phyloP scores from a whole-genome alignment of 2,329 filamentous ascomycete species.

The Zopfia rhizophila region DNA sequence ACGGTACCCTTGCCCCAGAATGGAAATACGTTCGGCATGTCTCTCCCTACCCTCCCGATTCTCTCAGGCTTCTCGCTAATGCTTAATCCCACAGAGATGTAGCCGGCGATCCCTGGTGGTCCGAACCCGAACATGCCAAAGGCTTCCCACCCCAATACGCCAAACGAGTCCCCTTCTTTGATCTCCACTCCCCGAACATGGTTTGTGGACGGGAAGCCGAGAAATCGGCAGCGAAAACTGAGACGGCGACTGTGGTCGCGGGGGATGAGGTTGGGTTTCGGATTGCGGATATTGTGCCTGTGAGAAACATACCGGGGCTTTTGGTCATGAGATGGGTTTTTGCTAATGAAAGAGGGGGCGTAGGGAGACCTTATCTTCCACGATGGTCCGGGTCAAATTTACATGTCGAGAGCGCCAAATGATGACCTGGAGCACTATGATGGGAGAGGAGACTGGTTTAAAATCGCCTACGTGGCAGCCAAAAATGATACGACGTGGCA shows the following conservation, averaged over 20 bases:
- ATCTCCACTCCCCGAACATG: slow-evolving; percentile 7
- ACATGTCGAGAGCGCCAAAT: slow-evolving; percentile 23
- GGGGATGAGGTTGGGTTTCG: slow-evolving; percentile 11
- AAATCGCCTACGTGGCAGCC: slow-evolving; percentile 25
- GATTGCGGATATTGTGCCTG: neutral
- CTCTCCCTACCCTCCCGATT: no score
- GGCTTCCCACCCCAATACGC: no score
- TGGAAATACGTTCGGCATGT: slow-evolving; percentile 22
- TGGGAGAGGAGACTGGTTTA: slow-evolving; percentile 29
- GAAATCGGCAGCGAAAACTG: slow-evolving; percentile 8
- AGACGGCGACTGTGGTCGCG: slow-evolving; percentile 17
- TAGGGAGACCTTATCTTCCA: slow-evolving; percentile 21
- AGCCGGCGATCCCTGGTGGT: no score
- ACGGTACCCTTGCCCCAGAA: slow-evolving; percentile 12
- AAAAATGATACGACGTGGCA: slow-evolving; percentile 5
- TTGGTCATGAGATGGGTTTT: no score
- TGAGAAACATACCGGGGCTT: no score
- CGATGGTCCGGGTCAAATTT: slow-evolving; percentile 27
- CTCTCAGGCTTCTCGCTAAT: no score
- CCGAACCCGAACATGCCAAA: no score
- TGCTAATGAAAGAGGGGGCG: neutral
- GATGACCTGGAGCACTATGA: slow-evolving; percentile 22
- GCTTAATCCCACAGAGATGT: no score
- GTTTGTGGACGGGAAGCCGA: slow-evolving; percentile 15
- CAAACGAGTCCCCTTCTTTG: neutral